phyloP scores from a whole-genome alignment of 352 stramenopile genomes.

The Elongisporangium senticosum region DNA sequence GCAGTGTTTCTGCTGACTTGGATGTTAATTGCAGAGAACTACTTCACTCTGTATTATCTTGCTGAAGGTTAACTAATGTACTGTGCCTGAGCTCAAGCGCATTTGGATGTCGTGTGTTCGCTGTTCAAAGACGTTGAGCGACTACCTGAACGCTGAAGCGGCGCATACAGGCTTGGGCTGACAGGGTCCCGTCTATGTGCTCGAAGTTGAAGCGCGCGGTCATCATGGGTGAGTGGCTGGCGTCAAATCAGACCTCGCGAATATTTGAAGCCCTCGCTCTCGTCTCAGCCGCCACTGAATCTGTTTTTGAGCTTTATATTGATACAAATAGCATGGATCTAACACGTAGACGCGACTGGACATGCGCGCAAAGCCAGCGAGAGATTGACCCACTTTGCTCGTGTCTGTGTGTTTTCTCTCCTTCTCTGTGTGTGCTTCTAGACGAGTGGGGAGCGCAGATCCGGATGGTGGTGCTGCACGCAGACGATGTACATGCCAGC shows the following conservation, averaged over 20 bases:
- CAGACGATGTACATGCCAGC: slow-evolving; percentile 40
- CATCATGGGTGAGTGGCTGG: neutral
- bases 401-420: slow-evolving; percentile 1
- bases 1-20: too few species aligned
- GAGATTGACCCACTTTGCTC: slow-evolving; percentile 1
- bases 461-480: slow-evolving; percentile 48
- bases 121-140: too few species aligned
- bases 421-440: neutral
- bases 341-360: neutral
- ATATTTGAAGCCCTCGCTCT: slow-evolving; percentile 2
- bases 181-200: neutral
- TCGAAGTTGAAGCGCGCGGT: neutral
- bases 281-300: neutral
- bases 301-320: neutral
- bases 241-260: slow-evolving; percentile 3
- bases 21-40: too few species aligned
- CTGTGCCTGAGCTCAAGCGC: too few species aligned
- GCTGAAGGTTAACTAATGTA: too few species aligned
- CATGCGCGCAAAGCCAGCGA: neutral
- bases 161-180: neutral
- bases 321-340: slow-evolving; percentile 2
- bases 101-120: neutral
- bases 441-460: slow-evolving; percentile 4
- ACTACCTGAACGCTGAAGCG: too few species aligned
- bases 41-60: too few species aligned